phyloP scores from a whole-genome alignment of 2,329 filamentous ascomycete species.

The Colletotrichum costaricense region DNA sequence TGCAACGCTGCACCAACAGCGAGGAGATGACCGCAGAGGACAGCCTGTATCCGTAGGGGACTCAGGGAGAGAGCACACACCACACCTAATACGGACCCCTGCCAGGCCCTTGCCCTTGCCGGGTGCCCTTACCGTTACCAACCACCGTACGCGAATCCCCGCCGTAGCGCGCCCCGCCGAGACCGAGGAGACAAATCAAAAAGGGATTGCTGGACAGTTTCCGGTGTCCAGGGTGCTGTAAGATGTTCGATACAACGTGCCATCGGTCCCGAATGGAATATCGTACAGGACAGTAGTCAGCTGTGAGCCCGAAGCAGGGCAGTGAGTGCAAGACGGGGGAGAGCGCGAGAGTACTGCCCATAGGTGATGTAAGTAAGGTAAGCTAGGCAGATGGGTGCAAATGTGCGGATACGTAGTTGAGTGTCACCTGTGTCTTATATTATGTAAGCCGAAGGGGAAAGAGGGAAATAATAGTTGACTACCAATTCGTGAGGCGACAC shows the following conservation, averaged over 20 bases:
- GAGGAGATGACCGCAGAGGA: too few species aligned
- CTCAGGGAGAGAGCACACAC: not conserved
- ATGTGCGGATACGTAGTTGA: too few species aligned
- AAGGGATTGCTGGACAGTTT: not conserved
- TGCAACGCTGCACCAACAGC: constrained; percentile 3
- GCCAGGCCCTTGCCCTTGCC: not conserved
- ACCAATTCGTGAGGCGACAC: too few species aligned
- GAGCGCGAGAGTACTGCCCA: not conserved
- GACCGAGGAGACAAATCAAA: constrained; percentile 12
- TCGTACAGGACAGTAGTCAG: not conserved
- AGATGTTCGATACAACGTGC: constrained; percentile 2
- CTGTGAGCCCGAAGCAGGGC: not conserved
- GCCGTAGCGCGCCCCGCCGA: not conserved
- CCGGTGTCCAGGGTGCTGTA: not conserved
- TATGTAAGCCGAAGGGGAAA: too few species aligned
- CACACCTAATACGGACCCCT: not conserved
- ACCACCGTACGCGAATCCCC: not conserved
- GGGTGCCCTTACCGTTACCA: not conserved
- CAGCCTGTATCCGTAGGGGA: not conserved
- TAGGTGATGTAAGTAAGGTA: too few species aligned
- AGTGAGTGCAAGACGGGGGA: not conserved
- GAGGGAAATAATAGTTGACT: too few species aligned
- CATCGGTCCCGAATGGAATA: not conserved
- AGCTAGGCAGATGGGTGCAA: too few species aligned
- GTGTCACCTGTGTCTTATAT: too few species aligned